Evolutionary conservation across 2,329 filamentous ascomycete genomes (phyloP).

Genomic region (Arachnopeziza araneosa): DNA sequence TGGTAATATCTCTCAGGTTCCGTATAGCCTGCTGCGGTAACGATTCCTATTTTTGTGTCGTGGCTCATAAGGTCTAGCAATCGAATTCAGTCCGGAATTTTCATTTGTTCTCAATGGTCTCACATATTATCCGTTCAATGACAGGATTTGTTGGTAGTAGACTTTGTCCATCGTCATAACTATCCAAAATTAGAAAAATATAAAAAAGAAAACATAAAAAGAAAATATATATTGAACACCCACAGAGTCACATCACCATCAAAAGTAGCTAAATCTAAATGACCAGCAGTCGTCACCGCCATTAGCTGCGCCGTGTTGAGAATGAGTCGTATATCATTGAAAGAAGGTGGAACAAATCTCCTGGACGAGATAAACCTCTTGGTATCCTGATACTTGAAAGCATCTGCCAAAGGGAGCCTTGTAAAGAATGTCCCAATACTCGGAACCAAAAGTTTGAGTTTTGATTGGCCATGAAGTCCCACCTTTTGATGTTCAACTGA

Average conservation of each 20-base stretch:
- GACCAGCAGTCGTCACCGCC: slow-evolving; percentile 70
- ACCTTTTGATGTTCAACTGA: slow-evolving; percentile 66
- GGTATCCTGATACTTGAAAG: slow-evolving; percentile 85
- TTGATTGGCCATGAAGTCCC: slow-evolving; percentile 67
- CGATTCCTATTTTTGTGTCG: slow-evolving; percentile 84
- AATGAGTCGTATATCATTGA: slow-evolving; percentile 91
- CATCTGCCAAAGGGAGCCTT: slow-evolving; percentile 75
- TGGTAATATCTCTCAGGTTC: slow-evolving; percentile 81
- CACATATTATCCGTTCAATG: slow-evolving; percentile 53
- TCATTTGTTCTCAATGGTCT: not conserved
- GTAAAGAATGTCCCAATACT: slow-evolving; percentile 94
- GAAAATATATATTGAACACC: not conserved
- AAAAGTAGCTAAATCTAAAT: slow-evolving; percentile 84
- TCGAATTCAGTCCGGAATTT: not conserved
- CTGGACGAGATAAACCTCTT: slow-evolving; percentile 83
- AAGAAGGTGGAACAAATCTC: slow-evolving; percentile 90
- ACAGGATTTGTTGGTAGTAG: slow-evolving; percentile 72
- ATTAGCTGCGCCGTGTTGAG: slow-evolving; percentile 94
- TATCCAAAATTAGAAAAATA: slow-evolving; percentile 37
- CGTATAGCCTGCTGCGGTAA: slow-evolving; percentile 93
- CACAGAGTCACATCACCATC: slow-evolving; percentile 94
- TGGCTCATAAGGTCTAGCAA: slow-evolving; percentile 66
- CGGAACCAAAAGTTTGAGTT: slow-evolving; percentile 87
- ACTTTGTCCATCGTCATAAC: slow-evolving; percentile 74
- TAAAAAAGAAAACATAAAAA: not conserved